These are phyloP conservation scores for Tilletia walkeri DNA, from an alignment of 1,284 basidiomycete genomes.

Conservation along the genomic window DNA sequence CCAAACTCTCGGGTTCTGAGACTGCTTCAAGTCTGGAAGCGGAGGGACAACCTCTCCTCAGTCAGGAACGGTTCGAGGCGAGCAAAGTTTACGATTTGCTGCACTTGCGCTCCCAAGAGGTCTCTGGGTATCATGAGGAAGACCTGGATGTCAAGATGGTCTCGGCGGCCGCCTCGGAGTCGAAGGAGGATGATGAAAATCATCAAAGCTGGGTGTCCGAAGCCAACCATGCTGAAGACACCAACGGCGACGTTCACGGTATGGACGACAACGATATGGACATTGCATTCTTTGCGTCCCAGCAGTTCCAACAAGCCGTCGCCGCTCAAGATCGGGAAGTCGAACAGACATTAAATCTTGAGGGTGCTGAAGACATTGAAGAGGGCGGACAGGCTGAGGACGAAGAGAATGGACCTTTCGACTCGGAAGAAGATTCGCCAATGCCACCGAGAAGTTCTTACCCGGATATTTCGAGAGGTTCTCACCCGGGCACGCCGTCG, in stretches of 20 bases:
- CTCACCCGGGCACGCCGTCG: background rate
- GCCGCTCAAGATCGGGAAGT: constrained; percentile 22
- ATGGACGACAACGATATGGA: constrained; percentile 53
- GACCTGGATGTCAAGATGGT: background rate
- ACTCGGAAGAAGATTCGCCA: background rate
- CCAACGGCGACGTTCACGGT: constrained; percentile 14
- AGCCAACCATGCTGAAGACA: background rate
- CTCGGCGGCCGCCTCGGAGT: too few species aligned
- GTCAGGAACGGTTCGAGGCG: constrained; percentile 7
- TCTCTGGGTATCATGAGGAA: background rate
- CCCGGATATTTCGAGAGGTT: background rate
- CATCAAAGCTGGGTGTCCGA: too few species aligned
- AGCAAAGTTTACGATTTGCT: constrained; percentile 8
- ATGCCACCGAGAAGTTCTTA: background rate
- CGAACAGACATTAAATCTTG: constrained; percentile 26
- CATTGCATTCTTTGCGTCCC: constrained; percentile 39
- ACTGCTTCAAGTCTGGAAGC: background rate
- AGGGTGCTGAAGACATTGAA: background rate
- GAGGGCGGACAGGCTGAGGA: constrained; percentile 25
- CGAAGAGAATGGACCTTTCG: constrained; percentile 20
- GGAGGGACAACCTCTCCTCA: background rate
- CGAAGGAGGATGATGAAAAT: too few species aligned
- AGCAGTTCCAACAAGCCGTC: constrained; percentile 37
- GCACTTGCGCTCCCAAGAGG: background rate
- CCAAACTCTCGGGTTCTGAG: background rate